Conservation (phyloP, 257 asterid genomes). For the Solanum gracilifrons region DNA sequence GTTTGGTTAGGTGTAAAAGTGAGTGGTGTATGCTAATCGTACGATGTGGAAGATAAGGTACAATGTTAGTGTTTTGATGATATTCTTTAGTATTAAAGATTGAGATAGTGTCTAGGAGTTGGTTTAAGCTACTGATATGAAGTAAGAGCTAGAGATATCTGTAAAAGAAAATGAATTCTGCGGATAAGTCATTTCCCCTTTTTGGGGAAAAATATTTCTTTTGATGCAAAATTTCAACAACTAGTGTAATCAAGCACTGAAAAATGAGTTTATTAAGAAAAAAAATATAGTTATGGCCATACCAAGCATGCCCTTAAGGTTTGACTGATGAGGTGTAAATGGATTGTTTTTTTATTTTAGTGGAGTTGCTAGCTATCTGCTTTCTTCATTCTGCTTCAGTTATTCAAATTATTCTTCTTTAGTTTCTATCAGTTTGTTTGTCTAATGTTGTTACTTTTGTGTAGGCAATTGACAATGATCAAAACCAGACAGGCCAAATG, state of each 20-base stretch:
- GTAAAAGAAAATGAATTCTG: neutral
- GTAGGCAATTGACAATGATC: constrained; percentile 87
- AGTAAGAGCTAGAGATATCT: neutral
- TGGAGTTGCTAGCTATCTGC: neutral
- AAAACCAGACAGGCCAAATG: constrained; percentile 94
- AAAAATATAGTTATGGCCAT: too few relatives aligned
- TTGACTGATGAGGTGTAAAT: neutral
- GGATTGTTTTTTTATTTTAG: neutral
- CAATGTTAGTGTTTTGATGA: neutral
- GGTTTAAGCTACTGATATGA: neutral
- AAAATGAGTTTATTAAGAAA: neutral
- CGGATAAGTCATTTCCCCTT: neutral
- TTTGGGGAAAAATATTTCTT: neutral
- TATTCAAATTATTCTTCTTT: neutral
- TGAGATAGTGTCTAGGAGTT: neutral
- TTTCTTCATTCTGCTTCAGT: neutral
- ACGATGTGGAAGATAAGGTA: neutral
- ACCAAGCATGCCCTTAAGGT: neutral
- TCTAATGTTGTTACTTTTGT: neutral
- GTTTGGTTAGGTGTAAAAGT: neutral
- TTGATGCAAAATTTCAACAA: neutral
- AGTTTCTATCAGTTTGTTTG: neutral
- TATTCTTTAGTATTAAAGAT: neutral
- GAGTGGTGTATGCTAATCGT: neutral
- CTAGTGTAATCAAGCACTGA: neutral